Base-by-base conservation (phyloP, 2,329 filamentous ascomycete species). In the Fusarium aywerte region DNA sequence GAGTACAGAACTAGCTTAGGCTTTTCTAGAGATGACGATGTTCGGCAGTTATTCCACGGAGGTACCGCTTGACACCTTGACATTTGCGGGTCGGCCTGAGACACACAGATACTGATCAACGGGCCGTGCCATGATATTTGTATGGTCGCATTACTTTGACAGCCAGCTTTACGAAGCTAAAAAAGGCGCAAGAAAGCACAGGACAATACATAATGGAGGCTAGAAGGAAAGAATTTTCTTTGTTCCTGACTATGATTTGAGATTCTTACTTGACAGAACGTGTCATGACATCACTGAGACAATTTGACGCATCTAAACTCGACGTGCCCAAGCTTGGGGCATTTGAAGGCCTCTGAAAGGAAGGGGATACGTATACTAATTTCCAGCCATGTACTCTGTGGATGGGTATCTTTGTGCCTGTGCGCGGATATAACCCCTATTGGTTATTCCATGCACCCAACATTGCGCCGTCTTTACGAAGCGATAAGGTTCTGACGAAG, bases 141-240 rank as follows among this genome's bases (percentile, higher is more conserved):
- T 27, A 27, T 27, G 32, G 32, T n/a, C n/a, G 32, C 15, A 27
- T 43, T 35, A 21, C 45, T 49, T 49, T 49, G 32, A 49, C 45
- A 36, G 11, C 5, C 21, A 35, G 7, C 11, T 36, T 5, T 1
- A 20, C 2, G 11, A 49, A 18, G 23, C 20, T 25, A 15, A 12
- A 47, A 47, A 49, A 49, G 21, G 33, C 45, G 45, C 45, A 49
- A 18, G 29, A n/a, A 49, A 49, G 45, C 21, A 38, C 45, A 43
- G 45, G 45, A 49, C 32, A 16, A 7, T 27, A 7, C 2, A 29
- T n/a, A 9, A 35, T n/a, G 32, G 32, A n/a, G 12, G 6, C 5
- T 8, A 3, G 16, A 25, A 20, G 5, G 10, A 15, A 20, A 49
- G 45, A 49, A 8, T 49, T 49, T 49, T 49, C 21, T 11, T 15